Evolutionary conservation across 306 rosid species (phyloP).

Genomic region (Citrullus colocynthis): DNA sequence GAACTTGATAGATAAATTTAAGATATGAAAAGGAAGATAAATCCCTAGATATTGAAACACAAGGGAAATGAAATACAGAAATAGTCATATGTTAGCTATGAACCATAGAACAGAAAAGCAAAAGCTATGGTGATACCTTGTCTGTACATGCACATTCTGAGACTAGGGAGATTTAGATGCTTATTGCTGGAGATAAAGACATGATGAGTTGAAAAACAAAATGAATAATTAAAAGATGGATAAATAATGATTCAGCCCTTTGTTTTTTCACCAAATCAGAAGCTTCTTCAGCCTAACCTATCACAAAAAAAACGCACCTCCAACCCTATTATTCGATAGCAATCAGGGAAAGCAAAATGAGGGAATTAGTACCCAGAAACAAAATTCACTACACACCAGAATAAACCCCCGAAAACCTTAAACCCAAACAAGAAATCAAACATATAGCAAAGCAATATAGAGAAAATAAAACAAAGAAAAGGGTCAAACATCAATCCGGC

Average conservation of each 20-base stretch:
- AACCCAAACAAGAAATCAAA: background rate
- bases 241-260: background rate
- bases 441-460: background rate
- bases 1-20: background rate
- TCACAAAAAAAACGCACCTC: background rate
- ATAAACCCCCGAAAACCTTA: background rate
- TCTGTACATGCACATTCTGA: background rate
- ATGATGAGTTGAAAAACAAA: background rate
- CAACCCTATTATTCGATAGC: background rate
- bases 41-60: background rate
- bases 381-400: background rate
- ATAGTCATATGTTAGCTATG: background rate
- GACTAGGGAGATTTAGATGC: background rate
- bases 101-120: background rate
- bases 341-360: background rate
- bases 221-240: background rate
- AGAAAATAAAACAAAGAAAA: no score
- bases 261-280: background rate
- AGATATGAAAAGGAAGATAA: background rate
- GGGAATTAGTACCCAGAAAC: background rate
- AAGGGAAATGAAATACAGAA: background rate
- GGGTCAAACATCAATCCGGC: no score
- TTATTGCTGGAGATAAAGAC: background rate
- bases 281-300: background rate
- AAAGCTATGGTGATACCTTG: background rate